Conservation (phyloP, 257 asterid genomes). For the Catharanthus roseus region DNA sequence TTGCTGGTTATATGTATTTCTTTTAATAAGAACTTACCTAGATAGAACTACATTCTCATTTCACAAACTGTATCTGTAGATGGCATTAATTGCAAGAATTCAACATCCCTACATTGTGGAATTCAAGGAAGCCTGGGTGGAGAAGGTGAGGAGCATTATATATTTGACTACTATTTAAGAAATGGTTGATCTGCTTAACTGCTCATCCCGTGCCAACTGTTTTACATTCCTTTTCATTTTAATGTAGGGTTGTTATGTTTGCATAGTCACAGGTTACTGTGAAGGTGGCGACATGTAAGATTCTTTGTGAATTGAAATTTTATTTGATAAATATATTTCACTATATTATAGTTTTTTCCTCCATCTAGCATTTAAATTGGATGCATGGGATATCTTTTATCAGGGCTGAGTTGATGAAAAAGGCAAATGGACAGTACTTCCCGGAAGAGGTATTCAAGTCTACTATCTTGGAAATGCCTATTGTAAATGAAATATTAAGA, state of each 20-base stretch:
- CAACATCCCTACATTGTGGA: constrained; percentile 91
- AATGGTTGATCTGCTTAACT: not conserved
- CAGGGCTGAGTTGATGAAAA: constrained; percentile 98
- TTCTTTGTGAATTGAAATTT: not conserved
- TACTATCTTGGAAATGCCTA: not conserved
- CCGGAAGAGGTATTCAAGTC: constrained; percentile 80
- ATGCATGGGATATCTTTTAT: constrained; percentile 5
- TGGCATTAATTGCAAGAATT: constrained; percentile 91
- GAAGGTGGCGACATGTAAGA: constrained; percentile 99
- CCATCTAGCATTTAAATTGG: not conserved
- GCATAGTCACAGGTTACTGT: constrained; percentile 96
- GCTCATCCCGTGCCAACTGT: not conserved
- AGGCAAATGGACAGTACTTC: constrained; percentile 74
- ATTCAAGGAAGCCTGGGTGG: constrained; percentile 99
- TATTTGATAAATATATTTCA: not conserved
- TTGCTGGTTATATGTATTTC: not conserved
- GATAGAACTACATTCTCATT: constrained; percentile 4
- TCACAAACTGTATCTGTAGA: constrained; percentile 43
- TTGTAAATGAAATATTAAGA: not conserved
- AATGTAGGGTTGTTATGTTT: constrained; percentile 93
- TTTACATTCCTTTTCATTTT: not conserved
- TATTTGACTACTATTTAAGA: not conserved
- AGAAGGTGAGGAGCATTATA: constrained; percentile 57
- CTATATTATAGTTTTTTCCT: not conserved
- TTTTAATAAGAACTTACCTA: not conserved